Conservation (phyloP, 78 protist species). For the Protostelium mycophagum region DNA sequence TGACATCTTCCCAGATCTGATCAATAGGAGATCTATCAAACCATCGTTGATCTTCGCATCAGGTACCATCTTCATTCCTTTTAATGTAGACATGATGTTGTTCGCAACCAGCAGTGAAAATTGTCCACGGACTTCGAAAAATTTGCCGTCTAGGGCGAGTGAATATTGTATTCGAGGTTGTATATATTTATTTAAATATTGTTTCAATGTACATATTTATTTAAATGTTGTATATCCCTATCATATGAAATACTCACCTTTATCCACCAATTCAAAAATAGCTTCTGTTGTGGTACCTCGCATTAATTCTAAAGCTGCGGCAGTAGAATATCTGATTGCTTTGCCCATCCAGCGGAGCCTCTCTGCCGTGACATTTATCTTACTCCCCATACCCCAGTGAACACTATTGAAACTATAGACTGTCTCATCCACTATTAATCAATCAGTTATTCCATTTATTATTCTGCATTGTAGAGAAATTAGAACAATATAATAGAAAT, state of each 20-base stretch:
- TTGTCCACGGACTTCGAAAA: slow-evolving; percentile 27
- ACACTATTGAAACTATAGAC: slow-evolving; percentile 44
- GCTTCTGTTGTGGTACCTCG: slow-evolving; percentile 53
- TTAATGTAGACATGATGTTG: slow-evolving; percentile 56
- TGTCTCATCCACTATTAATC: not conserved
- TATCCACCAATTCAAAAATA: slow-evolving; percentile 52
- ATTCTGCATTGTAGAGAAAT: not conserved
- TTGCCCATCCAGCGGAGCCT: slow-evolving; percentile 68
- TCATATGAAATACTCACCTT: not conserved
- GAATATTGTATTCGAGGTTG: not conserved
- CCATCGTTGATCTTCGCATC: slow-evolving; percentile 62
- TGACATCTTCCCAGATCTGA: slow-evolving; percentile 40
- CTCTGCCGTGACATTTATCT: slow-evolving; percentile 56
- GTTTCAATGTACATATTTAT: not conserved
- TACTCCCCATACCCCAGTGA: slow-evolving; percentile 59
- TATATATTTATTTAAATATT: too few relatives aligned
- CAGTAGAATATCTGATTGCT: slow-evolving; percentile 55
- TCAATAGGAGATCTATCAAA: slow-evolving; percentile 41
- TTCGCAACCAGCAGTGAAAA: slow-evolving; percentile 51
- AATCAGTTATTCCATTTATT: not conserved
- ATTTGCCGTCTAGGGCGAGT: slow-evolving; percentile 4
- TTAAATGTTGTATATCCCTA: not conserved
- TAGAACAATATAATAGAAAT: too few relatives aligned
- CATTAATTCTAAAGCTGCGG: slow-evolving; percentile 41
- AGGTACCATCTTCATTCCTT: slow-evolving; percentile 70